Evolutionary conservation across 371 early-diverging fungal genomes (phyloP), one percentile per base, ranked within the genome.

Genomic region (Sporodiniella umbellata): DNA sequence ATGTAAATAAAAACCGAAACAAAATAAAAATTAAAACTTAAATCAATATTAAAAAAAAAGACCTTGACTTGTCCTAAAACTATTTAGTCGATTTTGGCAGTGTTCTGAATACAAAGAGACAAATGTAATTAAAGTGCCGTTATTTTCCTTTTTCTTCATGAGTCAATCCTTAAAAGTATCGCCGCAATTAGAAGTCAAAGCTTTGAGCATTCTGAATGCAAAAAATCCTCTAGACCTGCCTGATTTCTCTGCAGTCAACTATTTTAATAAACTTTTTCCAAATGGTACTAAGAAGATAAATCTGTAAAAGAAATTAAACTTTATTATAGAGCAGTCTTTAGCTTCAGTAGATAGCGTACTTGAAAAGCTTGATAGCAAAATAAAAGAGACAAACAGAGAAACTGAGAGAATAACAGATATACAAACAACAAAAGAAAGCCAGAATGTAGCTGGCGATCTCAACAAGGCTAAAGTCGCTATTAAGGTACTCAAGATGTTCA

Each of bases 261-360:
- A 87, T 64, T 76, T 95, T 58, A 92, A 94, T 63, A 67, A 69
- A 10, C 71, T 94, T 40, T 92, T 96, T 65, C 93, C 95, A 1
- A 80, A 78, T 66, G 86, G 87, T 82, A 72, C 45, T 14, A 28
- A 14, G 21, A 26, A 22, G 15, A 44, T 22, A 25, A 37, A 3
- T 44, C n/a, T 17, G 15, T 5, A 11, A 10, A 26, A 53, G 17
- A 40, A 31, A 31, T 2, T 25, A 10, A 28, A n/a, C 24, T 15
- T 22, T 22, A 10, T 24, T 8, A 42, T 45, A 85, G 94, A 88
- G 45, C 84, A 87, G 51, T 81, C 91, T 4, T 72, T 95, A 17
- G 69, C 82, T 4, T 58, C 79, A 0, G 69, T 90, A 0, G 94
- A 92, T 48, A 62, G 66, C 8, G 87, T 90, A 0, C 54, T 86